Conservation (phyloP, 225 moss, liverwort and hornwort genomes). For the Physcomitrellopsis africana region DNA sequence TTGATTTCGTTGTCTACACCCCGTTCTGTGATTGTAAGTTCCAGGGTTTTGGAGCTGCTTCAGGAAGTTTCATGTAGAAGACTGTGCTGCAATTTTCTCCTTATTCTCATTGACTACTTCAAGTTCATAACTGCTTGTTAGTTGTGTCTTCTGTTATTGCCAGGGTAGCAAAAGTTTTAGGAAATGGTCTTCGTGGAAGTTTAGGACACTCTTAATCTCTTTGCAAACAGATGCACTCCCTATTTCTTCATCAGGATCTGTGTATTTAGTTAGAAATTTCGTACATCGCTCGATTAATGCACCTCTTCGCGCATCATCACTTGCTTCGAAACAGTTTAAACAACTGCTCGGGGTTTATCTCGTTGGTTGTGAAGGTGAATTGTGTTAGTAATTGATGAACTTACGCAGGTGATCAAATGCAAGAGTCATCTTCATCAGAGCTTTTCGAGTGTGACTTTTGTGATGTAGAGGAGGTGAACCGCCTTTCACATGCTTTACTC, state of each 20-base stretch:
- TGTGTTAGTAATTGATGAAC: slow-evolving; percentile 24
- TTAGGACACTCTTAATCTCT: not conserved
- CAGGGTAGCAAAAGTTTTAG: not conserved
- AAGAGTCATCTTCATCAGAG: slow-evolving; percentile 51
- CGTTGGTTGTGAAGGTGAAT: slow-evolving; percentile 6
- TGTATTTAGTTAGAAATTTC: not conserved
- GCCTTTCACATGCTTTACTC: slow-evolving; percentile 76
- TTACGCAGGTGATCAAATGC: slow-evolving; percentile 44
- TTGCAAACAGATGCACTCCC: not conserved
- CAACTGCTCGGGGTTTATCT: not conserved
- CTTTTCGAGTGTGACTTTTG: slow-evolving; percentile 76
- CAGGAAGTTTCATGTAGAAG: not conserved
- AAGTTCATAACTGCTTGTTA: not conserved
- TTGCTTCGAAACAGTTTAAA: not conserved
- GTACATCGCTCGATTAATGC: not conserved
- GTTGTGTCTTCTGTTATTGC: not conserved
- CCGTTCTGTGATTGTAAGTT: slow-evolving; percentile 18
- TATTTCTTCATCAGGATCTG: slow-evolving; percentile 7
- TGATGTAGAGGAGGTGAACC: slow-evolving; percentile 82
- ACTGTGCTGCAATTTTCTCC: not conserved
- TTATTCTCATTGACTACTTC: not conserved
- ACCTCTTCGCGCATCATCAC: not conserved
- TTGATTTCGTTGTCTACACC: slow-evolving; percentile 9
- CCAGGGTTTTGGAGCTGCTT: slow-evolving; percentile 19
- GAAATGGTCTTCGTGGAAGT: slow-evolving; percentile 1